Conservation (phyloP, 495 filamentous ascomycete genomes). For the Neurospora hispaniola region DNA sequence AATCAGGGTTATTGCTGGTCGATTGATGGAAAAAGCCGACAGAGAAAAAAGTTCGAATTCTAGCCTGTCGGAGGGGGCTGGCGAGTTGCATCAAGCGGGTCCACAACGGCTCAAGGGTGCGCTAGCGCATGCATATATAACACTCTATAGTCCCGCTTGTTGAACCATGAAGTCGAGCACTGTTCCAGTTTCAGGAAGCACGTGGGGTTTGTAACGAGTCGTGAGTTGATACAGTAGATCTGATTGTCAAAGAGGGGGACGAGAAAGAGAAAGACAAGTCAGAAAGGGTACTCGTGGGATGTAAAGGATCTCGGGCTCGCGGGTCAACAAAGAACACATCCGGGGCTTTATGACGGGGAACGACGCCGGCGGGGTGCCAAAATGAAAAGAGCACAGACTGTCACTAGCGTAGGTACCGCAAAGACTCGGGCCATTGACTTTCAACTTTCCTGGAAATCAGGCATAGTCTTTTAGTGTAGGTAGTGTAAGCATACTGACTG, state of each 20-base stretch:
- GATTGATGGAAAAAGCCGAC: neutral
- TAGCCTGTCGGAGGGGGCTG: neutral
- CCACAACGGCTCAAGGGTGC: neutral
- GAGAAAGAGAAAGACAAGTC: neutral
- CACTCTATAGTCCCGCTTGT: neutral
- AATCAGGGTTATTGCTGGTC: neutral
- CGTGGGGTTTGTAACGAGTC: neutral
- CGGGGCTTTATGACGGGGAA: neutral
- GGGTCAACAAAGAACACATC: neutral
- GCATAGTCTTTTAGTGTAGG: no score
- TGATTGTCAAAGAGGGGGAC: neutral
- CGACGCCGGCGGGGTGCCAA: neutral
- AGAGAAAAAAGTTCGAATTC: neutral
- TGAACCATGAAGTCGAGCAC: neutral
- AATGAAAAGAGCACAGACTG: neutral
- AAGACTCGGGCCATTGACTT: no score
- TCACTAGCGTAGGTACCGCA: neutral
- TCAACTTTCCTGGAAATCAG: no score
- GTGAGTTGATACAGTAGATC: neutral
- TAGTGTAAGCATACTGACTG: no score
- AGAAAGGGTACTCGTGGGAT: neutral
- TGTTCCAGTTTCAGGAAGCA: neutral
- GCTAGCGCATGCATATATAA: neutral
- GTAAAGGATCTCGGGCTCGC: neutral
- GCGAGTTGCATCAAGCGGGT: neutral